Base-by-base conservation (phyloP, 331 rosid species). In the Malus hybrid region DNA sequence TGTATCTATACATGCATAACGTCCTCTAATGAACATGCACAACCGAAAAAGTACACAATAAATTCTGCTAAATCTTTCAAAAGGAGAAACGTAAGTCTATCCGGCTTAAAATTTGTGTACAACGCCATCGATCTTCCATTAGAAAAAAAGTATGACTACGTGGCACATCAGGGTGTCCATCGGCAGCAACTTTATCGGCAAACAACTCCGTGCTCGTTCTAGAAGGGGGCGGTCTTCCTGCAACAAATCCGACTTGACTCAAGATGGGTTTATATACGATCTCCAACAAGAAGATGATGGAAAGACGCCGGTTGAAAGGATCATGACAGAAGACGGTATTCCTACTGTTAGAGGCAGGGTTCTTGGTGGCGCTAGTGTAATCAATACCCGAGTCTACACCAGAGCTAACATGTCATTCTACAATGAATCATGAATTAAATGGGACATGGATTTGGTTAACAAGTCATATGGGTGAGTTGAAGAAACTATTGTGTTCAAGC, bases 401-500 rank as follows among this genome's bases (percentile, higher is more conserved):
- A 72, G 75, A 5, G 81, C 76, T 5, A 57, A 81, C 1, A 28
- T 5, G 5, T 60, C 60, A 10, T 76, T 76, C 67, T 76, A 65
- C 6, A 27, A 10, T 4, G 59, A 39, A 3, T 52, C 72, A 0
- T 73, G 85, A 0, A 46, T 77, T 1, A 7, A 19, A 1, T 82
- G 82, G 84, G 82, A 82, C 55, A 69, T 69, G 82, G 48, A 64
- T 28, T 2, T 55, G 59, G 85, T 82, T 16, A 64, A 65, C 46
- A 57, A 78, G 11, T 70, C 82, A 1, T 78, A 78, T 34, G 9
- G 64, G 10, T 82, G 80, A 79, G 82, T 78, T 4, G 82, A 82
- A 50, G 72, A 73, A 1, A 39, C 55, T 1, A 28, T 82, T 11
- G 72, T 54, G 20, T 72, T 60, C n/a, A 16, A 4, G 3, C 39